phyloP scores from a whole-genome alignment of 768 basidiomycete genomes.

The Guyanaporus albipodus region DNA sequence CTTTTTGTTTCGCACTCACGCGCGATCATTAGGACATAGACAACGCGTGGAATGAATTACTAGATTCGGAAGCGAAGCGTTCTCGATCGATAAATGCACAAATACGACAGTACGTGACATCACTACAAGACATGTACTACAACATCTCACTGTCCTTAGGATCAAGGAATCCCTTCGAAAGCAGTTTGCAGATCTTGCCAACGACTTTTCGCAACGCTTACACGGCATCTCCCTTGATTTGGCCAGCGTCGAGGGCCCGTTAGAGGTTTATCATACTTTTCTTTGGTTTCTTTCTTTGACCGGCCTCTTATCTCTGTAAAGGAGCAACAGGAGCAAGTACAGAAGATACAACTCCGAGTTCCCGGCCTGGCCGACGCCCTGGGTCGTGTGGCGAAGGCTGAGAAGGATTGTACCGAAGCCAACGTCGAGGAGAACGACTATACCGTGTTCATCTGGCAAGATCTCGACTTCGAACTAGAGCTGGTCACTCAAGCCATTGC shows the following conservation, averaged over 20 bases:
- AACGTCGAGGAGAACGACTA: constrained; percentile 98
- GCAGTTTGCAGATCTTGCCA: constrained; percentile 73
- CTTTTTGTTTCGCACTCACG: constrained; percentile 8
- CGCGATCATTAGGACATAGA: constrained; percentile 59
- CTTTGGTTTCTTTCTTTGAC: constrained; percentile 8
- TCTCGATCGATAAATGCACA: constrained; percentile 84
- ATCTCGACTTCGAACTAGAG: constrained; percentile 86
- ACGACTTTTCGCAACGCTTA: constrained; percentile 68
- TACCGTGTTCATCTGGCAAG: constrained; percentile 84
- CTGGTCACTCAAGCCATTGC: constrained; percentile 74
- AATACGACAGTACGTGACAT: constrained; percentile 74
- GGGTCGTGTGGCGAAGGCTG: constrained; percentile 53
- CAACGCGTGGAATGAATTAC: constrained; percentile 65
- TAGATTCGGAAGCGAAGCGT: constrained; percentile 70
- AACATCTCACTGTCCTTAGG: constrained; percentile 36
- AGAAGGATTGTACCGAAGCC: constrained; percentile 74
- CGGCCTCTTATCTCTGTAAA: constrained; percentile 25
- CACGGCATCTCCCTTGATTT: constrained; percentile 66
- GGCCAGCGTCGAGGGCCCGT: constrained; percentile 67
- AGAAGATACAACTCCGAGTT: constrained; percentile 62
- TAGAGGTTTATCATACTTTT: constrained; percentile 51
- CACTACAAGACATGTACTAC: background rate
- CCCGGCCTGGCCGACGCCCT: constrained; percentile 60
- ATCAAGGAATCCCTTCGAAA: constrained; percentile 80
- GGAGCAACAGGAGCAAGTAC: constrained; percentile 72